Evolutionary conservation across 768 basidiomycete species (phyloP), one percentile per base, ranked within the genome.

Genomic region (Calocybe gangraenosa): DNA sequence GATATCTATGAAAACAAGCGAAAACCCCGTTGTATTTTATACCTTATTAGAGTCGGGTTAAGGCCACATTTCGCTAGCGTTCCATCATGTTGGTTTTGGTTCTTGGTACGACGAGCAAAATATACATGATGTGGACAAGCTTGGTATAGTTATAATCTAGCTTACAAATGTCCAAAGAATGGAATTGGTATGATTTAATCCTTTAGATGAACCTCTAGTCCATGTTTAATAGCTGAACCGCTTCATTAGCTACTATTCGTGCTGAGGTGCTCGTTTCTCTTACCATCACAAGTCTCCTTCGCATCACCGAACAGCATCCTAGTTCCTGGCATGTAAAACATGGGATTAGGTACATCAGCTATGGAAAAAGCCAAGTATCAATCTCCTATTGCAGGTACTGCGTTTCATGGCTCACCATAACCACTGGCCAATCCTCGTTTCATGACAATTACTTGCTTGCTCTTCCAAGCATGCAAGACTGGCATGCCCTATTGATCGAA

Each of bases 251-350:
- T 3, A 17, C 30, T 14, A n/a, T 33, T 2, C 2, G 18, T n/a
- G n/a, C 34, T 7, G 14, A 35, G 13, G 14, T 14, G n/a, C 15
- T 15, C 3, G 20, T 13, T 20, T 31, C 18, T 34, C 69, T 53
- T 48, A 85, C 87, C 90, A 63, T 93, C 92, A 55, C 91, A 92
- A 22, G 85, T 87, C 56, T 88, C 86, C 60, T 91, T 92, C 25
- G 92, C 92, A 62, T 93, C 92, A 35, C 92, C 91, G 55, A 93
- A 93, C 50, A 93, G 56, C 92, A 93, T 93, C 68, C 84, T 87
- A 18, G 91, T 87, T 36, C 84, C 83, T 17, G 83, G 79, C 84
- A 91, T 89, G 65, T 87, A 93, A 73, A 93, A 93, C 84, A 93
- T 87, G 15, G 91, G 91, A 61, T 93, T 93, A 9, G 88, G 91